Evolutionary conservation across 2,329 filamentous ascomycete species (phyloP).

Genomic region (Rhinocladiella mackenziei): DNA sequence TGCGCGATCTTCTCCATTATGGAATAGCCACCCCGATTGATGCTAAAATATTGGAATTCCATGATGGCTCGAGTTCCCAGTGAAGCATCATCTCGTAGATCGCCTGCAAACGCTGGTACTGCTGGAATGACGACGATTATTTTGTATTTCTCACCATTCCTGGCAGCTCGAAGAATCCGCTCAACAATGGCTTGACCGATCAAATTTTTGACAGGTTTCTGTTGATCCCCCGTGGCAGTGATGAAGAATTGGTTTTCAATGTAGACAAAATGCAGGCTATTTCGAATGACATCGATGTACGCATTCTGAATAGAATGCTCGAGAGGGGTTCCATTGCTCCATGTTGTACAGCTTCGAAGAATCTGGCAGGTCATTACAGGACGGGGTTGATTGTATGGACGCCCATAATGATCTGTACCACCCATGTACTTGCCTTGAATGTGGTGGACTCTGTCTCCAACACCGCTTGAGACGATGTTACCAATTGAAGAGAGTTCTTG

Average conservation of each 20-base stretch:
- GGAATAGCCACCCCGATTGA: slow-evolving; percentile 70
- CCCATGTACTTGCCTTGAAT: slow-evolving; percentile 32
- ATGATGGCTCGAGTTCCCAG: slow-evolving; percentile 79
- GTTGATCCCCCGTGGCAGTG: slow-evolving; percentile 67
- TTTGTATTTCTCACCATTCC: slow-evolving; percentile 63
- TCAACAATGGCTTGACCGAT: slow-evolving; percentile 76
- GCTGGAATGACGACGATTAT: slow-evolving; percentile 75
- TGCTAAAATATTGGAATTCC: slow-evolving; percentile 80
- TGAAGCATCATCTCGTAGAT: slow-evolving; percentile 67
- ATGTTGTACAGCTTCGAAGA: slow-evolving; percentile 48
- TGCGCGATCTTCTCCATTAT: slow-evolving; percentile 69
- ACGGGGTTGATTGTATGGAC: slow-evolving; percentile 19
- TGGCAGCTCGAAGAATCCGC: slow-evolving; percentile 67
- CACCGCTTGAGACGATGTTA: slow-evolving; percentile 38
- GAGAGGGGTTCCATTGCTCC: slow-evolving; percentile 56
- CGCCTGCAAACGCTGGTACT: slow-evolving; percentile 77
- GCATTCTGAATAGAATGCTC: slow-evolving; percentile 85
- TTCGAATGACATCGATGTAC: slow-evolving; percentile 67
- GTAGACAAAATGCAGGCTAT: slow-evolving; percentile 69
- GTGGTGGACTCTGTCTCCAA: slow-evolving; percentile 43
- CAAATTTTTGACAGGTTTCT: slow-evolving; percentile 70
- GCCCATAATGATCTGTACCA: slow-evolving; percentile 22
- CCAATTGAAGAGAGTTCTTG: slow-evolving; percentile 39
- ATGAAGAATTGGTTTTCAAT: slow-evolving; percentile 90
- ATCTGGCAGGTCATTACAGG: slow-evolving; percentile 35